Conservation (phyloP, 176 grass and related monocot species). For the Rhynchospora tenuis region DNA sequence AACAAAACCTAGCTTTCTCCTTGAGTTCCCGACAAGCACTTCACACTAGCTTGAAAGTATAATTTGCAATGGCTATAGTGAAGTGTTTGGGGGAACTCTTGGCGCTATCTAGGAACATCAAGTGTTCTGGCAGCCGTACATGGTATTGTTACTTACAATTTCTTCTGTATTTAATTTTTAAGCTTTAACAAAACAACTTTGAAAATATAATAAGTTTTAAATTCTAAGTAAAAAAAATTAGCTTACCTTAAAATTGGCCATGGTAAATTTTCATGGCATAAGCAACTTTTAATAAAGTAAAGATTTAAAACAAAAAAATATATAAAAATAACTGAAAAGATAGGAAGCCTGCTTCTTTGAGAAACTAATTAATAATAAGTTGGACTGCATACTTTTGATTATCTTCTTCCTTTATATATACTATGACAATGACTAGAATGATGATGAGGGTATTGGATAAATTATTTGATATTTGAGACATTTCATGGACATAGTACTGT, state of each 20-base stretch:
- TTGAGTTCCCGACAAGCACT: slow-evolving; percentile 33
- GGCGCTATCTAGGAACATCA: slow-evolving; percentile 1
- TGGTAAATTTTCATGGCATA: too few relatives aligned
- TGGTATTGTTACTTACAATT: too few relatives aligned
- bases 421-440: too few relatives aligned
- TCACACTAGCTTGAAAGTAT: neutral
- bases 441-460: too few relatives aligned
- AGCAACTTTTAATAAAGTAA: neutral
- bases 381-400: too few relatives aligned
- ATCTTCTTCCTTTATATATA: too few relatives aligned
- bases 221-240: neutral
- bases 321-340: too few relatives aligned
- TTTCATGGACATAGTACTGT: too few relatives aligned
- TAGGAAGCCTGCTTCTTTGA: too few relatives aligned
- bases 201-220: neutral
- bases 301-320: neutral
- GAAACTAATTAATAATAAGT: too few relatives aligned
- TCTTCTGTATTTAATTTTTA: neutral
- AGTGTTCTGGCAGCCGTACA: neutral
- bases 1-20: slow-evolving; percentile 11
- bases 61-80: slow-evolving; percentile 12
- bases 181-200: neutral
- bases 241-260: neutral
- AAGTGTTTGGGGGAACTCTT: slow-evolving; percentile 62
- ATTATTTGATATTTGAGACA: too few relatives aligned